Base-by-base conservation (phyloP, 805 yeast genomes). In the Kodamaea jinghongensis region DNA sequence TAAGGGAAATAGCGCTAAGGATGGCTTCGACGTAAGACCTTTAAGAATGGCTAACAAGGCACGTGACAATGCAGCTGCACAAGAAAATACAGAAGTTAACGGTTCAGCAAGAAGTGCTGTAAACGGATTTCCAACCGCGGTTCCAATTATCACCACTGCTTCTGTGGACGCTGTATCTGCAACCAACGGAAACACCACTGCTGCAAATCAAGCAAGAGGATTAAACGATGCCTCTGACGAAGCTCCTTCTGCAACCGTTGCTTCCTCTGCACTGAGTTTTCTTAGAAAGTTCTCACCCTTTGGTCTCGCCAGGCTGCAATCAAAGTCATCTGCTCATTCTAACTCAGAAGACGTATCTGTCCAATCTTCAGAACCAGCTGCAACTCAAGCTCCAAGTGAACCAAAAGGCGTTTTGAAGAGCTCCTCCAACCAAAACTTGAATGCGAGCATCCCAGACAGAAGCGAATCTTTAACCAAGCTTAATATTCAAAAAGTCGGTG, bases 41-140 rank as follows among this genome's bases (percentile, higher is more conserved):
- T 65, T 84, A 51, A 78, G 78, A 58, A 81, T 83, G 65, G 74
- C 86, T 0, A 81, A 78, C 53, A 79, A 75, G 51, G 60, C 73
- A 45, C 64, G 58, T 17, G 55, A 52, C 20, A 39, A 38, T 28
- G 45, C 43, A 13, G 35, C 48, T 8, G 31, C 16, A 8, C n/a
- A n/a, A n/a, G n/a, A n/a, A n/a, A n/a, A n/a, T n/a, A n/a, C n/a
- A n/a, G n/a, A n/a, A n/a, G n/a, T n/a, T n/a, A n/a, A n/a, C n/a
- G n/a, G n/a, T n/a, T n/a, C n/a, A n/a, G n/a, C n/a, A n/a, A n/a
- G n/a, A n/a, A n/a, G n/a, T n/a, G n/a, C n/a, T n/a, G n/a, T n/a
- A n/a, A n/a, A n/a, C n/a, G n/a, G n/a, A n/a, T n/a, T n/a, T n/a
- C n/a, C n/a, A n/a, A n/a, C n/a, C n/a, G n/a, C n/a, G n/a, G n/a